Evolutionary conservation across 345 rosid genomes (phyloP).

Genomic region (Tarenaya hassleriana): DNA sequence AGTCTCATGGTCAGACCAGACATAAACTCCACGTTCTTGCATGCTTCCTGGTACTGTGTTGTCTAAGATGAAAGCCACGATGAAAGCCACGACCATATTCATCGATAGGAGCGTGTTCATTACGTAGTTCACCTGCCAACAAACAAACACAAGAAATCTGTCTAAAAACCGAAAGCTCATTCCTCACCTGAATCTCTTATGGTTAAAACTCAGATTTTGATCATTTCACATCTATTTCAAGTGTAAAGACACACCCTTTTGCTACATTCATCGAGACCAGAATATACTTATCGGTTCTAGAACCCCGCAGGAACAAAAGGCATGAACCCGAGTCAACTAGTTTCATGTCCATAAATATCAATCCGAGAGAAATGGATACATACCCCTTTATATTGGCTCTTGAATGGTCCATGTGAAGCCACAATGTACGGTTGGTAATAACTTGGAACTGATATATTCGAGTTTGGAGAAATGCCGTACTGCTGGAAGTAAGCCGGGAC

Average conservation of each 20-base stretch:
- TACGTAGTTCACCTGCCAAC: slow-evolving; percentile 74
- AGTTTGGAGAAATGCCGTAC: slow-evolving; percentile 68
- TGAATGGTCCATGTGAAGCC: slow-evolving; percentile 89
- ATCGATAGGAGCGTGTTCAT: slow-evolving; percentile 73
- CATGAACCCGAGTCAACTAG: too few relatives aligned
- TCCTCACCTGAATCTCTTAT: neutral
- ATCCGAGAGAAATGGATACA: slow-evolving; percentile 9
- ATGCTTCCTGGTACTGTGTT: slow-evolving; percentile 89
- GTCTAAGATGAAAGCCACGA: slow-evolving; percentile 79
- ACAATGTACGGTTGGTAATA: slow-evolving; percentile 84
- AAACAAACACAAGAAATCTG: neutral
- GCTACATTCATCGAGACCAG: too few relatives aligned
- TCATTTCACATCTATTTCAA: neutral
- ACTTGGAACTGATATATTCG: slow-evolving; percentile 72
- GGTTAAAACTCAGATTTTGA: too few relatives aligned
- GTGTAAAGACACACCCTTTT: too few relatives aligned
- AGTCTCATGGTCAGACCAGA: slow-evolving; percentile 77
- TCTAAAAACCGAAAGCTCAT: neutral
- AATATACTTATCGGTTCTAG: too few relatives aligned
- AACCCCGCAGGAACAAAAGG: too few relatives aligned
- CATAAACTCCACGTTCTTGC: slow-evolving; percentile 90
- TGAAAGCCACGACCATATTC: slow-evolving; percentile 84
- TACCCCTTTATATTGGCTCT: slow-evolving; percentile 70
- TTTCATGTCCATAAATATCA: neutral
- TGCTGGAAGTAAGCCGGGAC: slow-evolving; percentile 95